Conservation (phyloP, 345 rosid species). For the Geranium rotundifolium region DNA sequence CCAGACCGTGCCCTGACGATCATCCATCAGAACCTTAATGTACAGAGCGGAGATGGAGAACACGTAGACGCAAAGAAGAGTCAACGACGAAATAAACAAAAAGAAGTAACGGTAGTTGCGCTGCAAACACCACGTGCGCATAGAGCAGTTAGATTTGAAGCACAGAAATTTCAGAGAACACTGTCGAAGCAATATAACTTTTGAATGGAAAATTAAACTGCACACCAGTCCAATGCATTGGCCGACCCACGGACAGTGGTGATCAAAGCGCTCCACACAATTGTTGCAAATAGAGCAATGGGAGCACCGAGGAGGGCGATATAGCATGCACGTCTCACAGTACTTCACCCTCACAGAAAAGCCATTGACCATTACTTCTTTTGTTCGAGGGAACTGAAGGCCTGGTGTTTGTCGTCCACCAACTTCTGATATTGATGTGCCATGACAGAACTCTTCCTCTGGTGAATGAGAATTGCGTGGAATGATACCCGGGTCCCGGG, state of each 20-base stretch:
- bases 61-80: slow-evolving; percentile 85
- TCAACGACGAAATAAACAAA: slow-evolving; percentile 83
- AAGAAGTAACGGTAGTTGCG: slow-evolving; percentile 96
- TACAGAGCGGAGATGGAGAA: slow-evolving; percentile 74
- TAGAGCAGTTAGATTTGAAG: too few species aligned
- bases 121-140: slow-evolving; percentile 47
- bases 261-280: not conserved
- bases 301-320: not conserved
- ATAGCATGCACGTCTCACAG: not conserved
- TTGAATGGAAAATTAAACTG: too few species aligned
- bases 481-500: not conserved
- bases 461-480: not conserved
- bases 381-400: not conserved
- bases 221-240: not conserved
- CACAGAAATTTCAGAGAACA: not conserved
- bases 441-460: not conserved
- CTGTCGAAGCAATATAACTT: too few species aligned
- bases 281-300: not conserved
- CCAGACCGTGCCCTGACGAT: slow-evolving; percentile 58
- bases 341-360: not conserved
- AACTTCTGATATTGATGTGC: not conserved
- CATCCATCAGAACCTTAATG: slow-evolving; percentile 74
- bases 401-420: not conserved
- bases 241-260: not conserved
- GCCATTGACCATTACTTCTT: not conserved